Evolutionary conservation across 208 protist species (phyloP).

Genomic region (Strigomonas oncopelti): DNA sequence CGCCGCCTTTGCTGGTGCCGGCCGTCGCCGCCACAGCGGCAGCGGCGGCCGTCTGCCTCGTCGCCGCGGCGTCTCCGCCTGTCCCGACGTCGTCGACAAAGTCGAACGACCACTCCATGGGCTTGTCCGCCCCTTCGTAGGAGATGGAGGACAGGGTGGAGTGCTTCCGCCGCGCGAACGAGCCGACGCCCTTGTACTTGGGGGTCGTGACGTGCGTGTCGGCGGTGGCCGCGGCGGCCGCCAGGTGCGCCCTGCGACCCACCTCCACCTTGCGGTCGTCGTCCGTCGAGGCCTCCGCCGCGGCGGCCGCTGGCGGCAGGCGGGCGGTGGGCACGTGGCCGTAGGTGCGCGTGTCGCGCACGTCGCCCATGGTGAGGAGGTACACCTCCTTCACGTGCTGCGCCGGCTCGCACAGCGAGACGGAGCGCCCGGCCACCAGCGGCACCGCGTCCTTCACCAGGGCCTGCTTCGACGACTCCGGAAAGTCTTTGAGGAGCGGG

Average conservation of each 20-base stretch:
- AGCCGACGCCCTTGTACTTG: neutral
- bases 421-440: slow-evolving; percentile 51
- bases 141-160: neutral
- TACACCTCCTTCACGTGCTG: slow-evolving; percentile 73
- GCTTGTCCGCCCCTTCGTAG: neutral
- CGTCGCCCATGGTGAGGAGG: slow-evolving; percentile 53
- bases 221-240: neutral
- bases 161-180: neutral
- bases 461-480: slow-evolving; percentile 1
- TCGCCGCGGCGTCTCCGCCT: neutral
- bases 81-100: neutral
- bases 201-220: neutral
- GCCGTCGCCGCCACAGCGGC: neutral
- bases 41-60: neutral
- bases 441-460: slow-evolving; percentile 27
- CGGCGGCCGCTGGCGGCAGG: slow-evolving; percentile 30
- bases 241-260: neutral
- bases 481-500: slow-evolving; percentile 63
- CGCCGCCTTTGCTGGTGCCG: neutral
- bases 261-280: slow-evolving; percentile 2
- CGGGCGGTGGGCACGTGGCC: slow-evolving; percentile 40
- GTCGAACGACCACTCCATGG: slow-evolving; percentile 8
- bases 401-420: slow-evolving; percentile 68
- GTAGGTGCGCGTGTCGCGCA: slow-evolving; percentile 70
- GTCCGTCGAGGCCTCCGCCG: neutral